phyloP scores from a whole-genome alignment of 2,329 filamentous ascomycete species.

The Phyllosticta paracitricarpa region DNA sequence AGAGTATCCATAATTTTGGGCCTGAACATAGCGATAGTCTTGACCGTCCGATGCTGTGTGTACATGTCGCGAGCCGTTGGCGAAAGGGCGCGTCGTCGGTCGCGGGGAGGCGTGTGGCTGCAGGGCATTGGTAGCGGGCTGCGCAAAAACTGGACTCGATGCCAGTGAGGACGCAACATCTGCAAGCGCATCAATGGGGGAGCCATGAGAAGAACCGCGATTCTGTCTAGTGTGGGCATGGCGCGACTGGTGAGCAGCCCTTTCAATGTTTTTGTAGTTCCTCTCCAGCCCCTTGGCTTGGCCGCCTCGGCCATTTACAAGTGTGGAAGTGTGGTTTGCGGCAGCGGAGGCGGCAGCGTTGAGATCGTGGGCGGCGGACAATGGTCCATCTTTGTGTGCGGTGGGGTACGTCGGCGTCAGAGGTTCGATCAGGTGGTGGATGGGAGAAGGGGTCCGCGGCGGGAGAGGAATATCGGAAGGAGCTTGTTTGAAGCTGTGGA shows the following conservation, averaged over 20 bases:
- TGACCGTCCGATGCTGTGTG: conserved; percentile 21
- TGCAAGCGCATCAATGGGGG: conserved; percentile 35
- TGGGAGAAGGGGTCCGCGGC: conserved; percentile 23
- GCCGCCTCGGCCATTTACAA: conserved; percentile 1
- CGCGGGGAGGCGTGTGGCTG: conserved; percentile 3
- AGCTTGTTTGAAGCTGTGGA: conserved; percentile 8
- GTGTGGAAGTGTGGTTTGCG: background rate
- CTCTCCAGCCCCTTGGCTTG: background rate
- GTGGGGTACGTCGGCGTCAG: conserved; percentile 20
- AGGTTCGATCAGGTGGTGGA: conserved; percentile 23
- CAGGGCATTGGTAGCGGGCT: conserved; percentile 16
- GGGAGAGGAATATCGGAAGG: conserved; percentile 7
- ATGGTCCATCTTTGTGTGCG: conserved; percentile 11
- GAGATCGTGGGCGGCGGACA: conserved; percentile 1
- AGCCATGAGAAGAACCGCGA: conserved; percentile 17
- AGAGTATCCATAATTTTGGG: conserved; percentile 1
- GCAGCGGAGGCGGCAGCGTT: conserved; percentile 2
- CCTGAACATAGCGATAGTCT: conserved; percentile 4
- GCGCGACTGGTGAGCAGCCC: conserved; percentile 1
- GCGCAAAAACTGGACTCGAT: conserved; percentile 23
- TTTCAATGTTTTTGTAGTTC: conserved; percentile 5
- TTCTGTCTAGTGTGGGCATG: conserved; percentile 11
- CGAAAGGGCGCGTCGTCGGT: conserved; percentile 1
- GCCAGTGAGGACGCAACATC: conserved; percentile 31
- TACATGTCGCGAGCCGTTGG: conserved; percentile 18